Evolutionary conservation across 2,329 filamentous ascomycete species (phyloP), one percentile per base, ranked within the genome.

Genomic region (Ilyonectria destructans): DNA sequence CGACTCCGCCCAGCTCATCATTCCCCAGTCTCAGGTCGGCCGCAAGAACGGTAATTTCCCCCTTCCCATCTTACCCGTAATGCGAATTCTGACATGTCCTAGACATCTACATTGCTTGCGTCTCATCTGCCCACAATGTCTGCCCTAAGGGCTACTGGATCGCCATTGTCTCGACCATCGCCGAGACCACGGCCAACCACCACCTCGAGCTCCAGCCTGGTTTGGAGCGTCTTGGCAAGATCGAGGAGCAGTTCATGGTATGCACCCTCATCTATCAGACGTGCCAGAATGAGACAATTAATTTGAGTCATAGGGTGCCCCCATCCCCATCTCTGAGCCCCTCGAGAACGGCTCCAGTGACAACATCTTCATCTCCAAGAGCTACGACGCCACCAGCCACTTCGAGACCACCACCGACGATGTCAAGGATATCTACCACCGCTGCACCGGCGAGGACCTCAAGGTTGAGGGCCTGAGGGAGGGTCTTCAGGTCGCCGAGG

Each of bases 111-210:
- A 92, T 99, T 79, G 96, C 96, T 65, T 93, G 96, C 81, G 95
- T 99, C 67, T 98, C 95, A 1, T 94, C 94, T 45, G 94, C 95
- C 43, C 97, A 99, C 87, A 98, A 97, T 78, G 97, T 99, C 76
- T 98, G 96, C 86, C 96, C 97, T 77, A 97, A 97, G 89, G 96
- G 96, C 69, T 98, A 98, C 90, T 99, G 97, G 87, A 94, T 99
- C 76, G 96, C 96, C 77, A 99, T 98, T 69, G 96, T 99, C 73
- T 97, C 95, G 55, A 99, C 96, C 68, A 98, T 99, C 79, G 94
- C 96, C 71, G 97, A 99, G 87, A 92, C 91, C 51, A 86, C 91
- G 69, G 91, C 93, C 72, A 98, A 99, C 88, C 95, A 97, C 84
- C 96, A 99, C 83, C 87, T 98, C 65, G 96, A 99, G 86, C 91